Evolutionary conservation across 352 stramenopile genomes (phyloP).

Genomic region (Albugo laibachii): DNA sequence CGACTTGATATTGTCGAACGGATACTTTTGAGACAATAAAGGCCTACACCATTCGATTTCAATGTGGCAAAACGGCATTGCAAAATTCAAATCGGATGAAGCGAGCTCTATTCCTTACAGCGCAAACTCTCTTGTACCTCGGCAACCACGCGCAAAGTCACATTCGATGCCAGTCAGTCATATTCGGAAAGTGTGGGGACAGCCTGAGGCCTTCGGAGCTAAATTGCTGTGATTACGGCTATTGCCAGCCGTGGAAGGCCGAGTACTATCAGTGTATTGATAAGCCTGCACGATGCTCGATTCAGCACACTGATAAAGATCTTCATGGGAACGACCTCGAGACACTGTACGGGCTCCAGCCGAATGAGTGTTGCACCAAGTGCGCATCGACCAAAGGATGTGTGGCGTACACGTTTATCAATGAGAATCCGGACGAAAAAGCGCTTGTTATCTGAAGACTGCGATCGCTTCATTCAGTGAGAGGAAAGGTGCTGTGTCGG

Average conservation of each 20-base stretch:
- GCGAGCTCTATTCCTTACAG: too few species aligned
- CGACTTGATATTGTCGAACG: too few species aligned
- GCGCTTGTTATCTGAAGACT: conserved; percentile 24
- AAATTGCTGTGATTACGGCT: conserved; percentile 8
- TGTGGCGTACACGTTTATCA: conserved; percentile 33
- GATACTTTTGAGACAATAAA: too few species aligned
- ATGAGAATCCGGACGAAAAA: conserved; percentile 19
- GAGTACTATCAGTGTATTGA: not conserved
- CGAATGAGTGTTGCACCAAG: conserved; percentile 20
- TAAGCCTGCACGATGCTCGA: conserved; percentile 12
- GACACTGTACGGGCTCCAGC: conserved; percentile 13
- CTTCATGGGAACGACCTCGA: conserved; percentile 19
- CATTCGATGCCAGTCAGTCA: too few species aligned
- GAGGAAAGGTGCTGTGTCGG: not conserved
- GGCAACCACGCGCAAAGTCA: too few species aligned
- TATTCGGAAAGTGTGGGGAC: too few species aligned
- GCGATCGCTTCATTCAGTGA: too few species aligned
- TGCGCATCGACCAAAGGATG: conserved; percentile 18
- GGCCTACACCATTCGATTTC: too few species aligned
- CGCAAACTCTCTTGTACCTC: too few species aligned
- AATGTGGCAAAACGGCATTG: too few species aligned
- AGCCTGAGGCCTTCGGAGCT: too few species aligned
- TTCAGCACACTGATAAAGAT: conserved; percentile 19
- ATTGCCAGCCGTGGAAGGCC: not conserved
- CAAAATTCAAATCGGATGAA: too few species aligned